These are phyloP conservation scores for Cyamopsis tetragonoloba DNA, from an alignment of 306 rosid genomes.

Conservation along the genomic window DNA sequence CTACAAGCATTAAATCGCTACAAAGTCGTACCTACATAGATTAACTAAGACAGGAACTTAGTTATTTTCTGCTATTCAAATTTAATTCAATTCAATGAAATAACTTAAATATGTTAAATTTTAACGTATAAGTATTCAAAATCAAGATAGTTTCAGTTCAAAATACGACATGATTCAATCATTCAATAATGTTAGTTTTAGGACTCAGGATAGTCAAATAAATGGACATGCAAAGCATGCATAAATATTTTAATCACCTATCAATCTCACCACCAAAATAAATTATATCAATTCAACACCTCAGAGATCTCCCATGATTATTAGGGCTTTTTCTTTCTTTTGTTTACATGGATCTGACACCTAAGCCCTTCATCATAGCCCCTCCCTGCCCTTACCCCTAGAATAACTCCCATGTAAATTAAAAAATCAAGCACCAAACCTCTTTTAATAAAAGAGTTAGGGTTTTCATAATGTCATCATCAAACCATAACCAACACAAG, in stretches of 20 bases:
- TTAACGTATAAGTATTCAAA: not conserved
- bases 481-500: too few relatives aligned
- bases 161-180: not conserved
- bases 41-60: not conserved
- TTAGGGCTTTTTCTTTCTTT: not conserved
- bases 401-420: not conserved
- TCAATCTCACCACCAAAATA: not conserved
- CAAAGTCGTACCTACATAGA: not conserved
- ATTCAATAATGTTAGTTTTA: not conserved
- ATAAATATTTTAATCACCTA: not conserved
- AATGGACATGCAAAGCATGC: conserved; percentile 17
- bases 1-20: not conserved
- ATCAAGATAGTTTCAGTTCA: too few relatives aligned
- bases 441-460: not conserved
- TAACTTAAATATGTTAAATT: not conserved
- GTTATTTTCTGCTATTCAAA: not conserved
- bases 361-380: not conserved
- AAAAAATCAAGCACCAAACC: not conserved
- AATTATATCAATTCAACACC: not conserved
- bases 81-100: not conserved
- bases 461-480: not conserved
- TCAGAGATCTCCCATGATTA: too few relatives aligned
- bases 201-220: not conserved
- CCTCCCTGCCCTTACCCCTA: conserved; percentile 1
- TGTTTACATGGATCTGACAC: not conserved